phyloP scores from a whole-genome alignment of 192 early-diverging fungal species.

The Coemansia sp. region DNA sequence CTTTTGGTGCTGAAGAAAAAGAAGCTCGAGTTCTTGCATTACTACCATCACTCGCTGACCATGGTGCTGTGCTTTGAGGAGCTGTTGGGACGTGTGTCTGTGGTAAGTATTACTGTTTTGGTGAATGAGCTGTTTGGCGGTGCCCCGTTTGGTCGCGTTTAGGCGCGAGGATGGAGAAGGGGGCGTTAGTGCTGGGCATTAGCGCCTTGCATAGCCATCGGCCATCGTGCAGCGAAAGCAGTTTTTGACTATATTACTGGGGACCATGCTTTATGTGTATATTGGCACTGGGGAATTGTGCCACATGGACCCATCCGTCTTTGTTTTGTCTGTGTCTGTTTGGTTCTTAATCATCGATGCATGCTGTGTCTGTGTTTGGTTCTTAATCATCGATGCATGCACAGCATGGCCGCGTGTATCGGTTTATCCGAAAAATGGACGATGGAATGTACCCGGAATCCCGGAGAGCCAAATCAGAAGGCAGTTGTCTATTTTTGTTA shows the following conservation, averaged over 20 bases:
- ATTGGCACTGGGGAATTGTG: no score
- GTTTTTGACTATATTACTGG: conserved; percentile 11
- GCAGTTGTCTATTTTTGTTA: not conserved
- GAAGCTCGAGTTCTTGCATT: conserved; percentile 88
- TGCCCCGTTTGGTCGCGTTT: no score
- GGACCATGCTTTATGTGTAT: not conserved
- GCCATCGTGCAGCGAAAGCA: not conserved
- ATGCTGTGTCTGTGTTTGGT: no score
- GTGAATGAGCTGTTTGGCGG: not conserved
- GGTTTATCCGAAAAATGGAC: no score
- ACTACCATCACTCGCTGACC: conserved; percentile 92
- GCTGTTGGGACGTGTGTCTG: conserved; percentile 72
- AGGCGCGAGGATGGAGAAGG: not conserved
- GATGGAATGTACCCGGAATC: no score
- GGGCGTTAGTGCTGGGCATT: conserved; percentile 3
- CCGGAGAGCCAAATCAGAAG: not conserved
- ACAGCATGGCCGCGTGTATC: no score
- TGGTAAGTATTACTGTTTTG: conserved; percentile 58
- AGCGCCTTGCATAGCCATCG: conserved; percentile 1
- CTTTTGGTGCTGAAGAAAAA: conserved; percentile 85
- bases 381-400: no score
- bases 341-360: no score
- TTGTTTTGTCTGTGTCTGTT: not conserved
- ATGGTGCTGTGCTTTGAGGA: conserved; percentile 85
- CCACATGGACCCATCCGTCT: not conserved